Evolutionary conservation across 2,329 filamentous ascomycete species (phyloP).

Genomic region (Botryotinia convoluta): DNA sequence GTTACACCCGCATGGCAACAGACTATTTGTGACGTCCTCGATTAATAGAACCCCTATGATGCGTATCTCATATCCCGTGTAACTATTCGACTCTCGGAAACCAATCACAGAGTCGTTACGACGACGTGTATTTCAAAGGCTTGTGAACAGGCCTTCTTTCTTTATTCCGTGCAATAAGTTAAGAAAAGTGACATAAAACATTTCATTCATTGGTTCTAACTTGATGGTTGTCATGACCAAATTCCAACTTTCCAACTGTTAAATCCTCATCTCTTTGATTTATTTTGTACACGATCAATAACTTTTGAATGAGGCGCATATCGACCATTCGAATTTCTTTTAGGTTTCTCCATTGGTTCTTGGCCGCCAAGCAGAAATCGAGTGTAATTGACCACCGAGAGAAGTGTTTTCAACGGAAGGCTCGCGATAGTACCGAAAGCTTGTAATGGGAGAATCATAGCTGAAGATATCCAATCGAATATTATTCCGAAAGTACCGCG

Average conservation of each 20-base stretch:
- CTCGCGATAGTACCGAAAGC: slow-evolving; percentile 27
- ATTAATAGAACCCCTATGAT: not conserved
- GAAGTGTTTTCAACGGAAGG: slow-evolving; percentile 33
- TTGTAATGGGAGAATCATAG: slow-evolving; percentile 35
- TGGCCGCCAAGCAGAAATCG: slow-evolving; percentile 25
- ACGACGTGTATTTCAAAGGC: not conserved
- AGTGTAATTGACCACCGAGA: slow-evolving; percentile 26
- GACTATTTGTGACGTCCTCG: slow-evolving; percentile 2
- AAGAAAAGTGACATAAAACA: slow-evolving; percentile 6
- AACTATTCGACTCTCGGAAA: not conserved
- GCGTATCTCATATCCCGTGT: not conserved
- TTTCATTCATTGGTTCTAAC: not conserved
- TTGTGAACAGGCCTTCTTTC: not conserved
- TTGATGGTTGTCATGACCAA: not conserved
- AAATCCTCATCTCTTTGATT: slow-evolving; percentile 25
- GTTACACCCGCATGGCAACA: slow-evolving; percentile 11
- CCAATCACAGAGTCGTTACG: not conserved
- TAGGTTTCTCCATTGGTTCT: slow-evolving; percentile 21
- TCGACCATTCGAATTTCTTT: slow-evolving; percentile 27
- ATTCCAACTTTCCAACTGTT: slow-evolving; percentile 14
- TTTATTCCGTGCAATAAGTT: not conserved
- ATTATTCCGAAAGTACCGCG: slow-evolving; percentile 28
- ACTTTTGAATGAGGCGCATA: slow-evolving; percentile 20
- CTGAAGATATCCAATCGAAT: slow-evolving; percentile 34
- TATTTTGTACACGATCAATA: slow-evolving; percentile 25